Percentiles rank a stretch among this genome's conserved stretches.
These are phyloP conservation scores for Ophiostoma angusticollis DNA, from an alignment of 2,329 filamentous ascomycete genomes.

Conservation along the genomic window DNA sequence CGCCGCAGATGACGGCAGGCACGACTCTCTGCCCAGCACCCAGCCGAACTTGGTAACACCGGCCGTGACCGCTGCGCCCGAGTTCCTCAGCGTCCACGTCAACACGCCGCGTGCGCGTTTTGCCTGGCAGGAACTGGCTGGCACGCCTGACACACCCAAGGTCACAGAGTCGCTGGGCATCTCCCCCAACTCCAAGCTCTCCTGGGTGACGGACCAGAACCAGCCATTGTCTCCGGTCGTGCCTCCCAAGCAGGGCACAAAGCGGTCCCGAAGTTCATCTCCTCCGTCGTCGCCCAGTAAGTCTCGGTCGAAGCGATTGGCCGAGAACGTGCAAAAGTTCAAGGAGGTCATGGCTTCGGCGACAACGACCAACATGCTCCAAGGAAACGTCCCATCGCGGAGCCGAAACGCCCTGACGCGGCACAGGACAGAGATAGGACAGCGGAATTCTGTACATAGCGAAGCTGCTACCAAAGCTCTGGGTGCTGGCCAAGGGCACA, in stretches of 20 bases:
- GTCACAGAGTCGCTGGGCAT: slow-evolving; percentile 31
- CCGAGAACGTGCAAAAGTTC: slow-evolving; percentile 46
- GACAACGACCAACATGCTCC: slow-evolving; percentile 44
- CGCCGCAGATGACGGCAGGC: slow-evolving; percentile 11
- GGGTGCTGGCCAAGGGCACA: too few species aligned
- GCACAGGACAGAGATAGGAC: slow-evolving; percentile 5
- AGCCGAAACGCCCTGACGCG: slow-evolving; percentile 24
- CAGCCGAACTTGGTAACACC: slow-evolving; percentile 11
- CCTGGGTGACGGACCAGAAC: slow-evolving; percentile 44
- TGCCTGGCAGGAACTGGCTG: slow-evolving; percentile 46
- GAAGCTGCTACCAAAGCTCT: too few species aligned
- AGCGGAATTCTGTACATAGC: neutral
- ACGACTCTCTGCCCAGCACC: slow-evolving; percentile 9
- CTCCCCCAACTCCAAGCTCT: slow-evolving; percentile 48
- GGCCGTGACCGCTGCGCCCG: slow-evolving; percentile 12
- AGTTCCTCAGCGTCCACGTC: slow-evolving; percentile 19
- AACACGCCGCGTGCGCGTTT: slow-evolving; percentile 39
- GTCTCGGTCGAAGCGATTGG: slow-evolving; percentile 29
- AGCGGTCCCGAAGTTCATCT: slow-evolving; percentile 63
- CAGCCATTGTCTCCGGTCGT: slow-evolving; percentile 29
- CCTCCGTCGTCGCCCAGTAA: slow-evolving; percentile 53
- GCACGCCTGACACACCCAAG: slow-evolving; percentile 22
- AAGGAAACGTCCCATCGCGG: slow-evolving; percentile 31
- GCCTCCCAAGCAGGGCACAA: slow-evolving; percentile 37
- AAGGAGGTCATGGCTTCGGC: slow-evolving; percentile 50